Evolutionary conservation across 176 grass and related monocot genomes (phyloP).

Genomic region (Eragrostis curvula): DNA sequence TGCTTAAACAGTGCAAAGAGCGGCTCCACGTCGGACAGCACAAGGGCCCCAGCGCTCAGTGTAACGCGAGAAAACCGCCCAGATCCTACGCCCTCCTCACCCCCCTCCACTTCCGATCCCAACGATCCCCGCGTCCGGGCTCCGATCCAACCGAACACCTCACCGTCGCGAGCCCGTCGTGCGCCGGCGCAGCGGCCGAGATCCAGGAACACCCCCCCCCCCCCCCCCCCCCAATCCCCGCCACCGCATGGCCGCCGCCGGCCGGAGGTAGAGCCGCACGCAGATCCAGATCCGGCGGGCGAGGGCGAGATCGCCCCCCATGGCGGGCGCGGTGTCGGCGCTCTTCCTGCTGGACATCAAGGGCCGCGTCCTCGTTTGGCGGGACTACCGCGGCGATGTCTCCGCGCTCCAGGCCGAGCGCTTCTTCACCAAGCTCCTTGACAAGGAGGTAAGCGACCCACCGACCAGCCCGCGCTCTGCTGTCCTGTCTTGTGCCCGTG

Average conservation of each 20-base stretch:
- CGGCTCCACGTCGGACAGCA: conserved; percentile 21
- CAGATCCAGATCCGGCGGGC: conserved; percentile 59
- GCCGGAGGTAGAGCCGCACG: conserved; percentile 33
- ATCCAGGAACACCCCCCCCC: conserved; percentile 13
- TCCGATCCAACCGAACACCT: conserved; percentile 38
- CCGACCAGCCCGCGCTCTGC: background rate
- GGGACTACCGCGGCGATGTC: conserved; percentile 96
- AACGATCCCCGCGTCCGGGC: conserved; percentile 23
- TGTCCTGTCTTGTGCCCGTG: background rate
- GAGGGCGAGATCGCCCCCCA: conserved; percentile 53
- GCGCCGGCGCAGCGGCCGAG: conserved; percentile 27
- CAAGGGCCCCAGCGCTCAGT: conserved; percentile 21
- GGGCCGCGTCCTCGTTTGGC: conserved; percentile 98
- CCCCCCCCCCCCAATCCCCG: too few species aligned
- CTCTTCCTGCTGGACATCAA: conserved; percentile 99
- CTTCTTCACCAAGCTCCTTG: conserved; percentile 96
- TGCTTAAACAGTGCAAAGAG: background rate
- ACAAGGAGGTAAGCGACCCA: conserved; percentile 74
- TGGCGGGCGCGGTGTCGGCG: conserved; percentile 96
- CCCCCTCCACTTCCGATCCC: conserved; percentile 41
- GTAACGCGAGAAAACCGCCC: conserved; percentile 39
- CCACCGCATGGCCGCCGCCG: conserved; percentile 30
- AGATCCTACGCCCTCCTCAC: conserved; percentile 17
- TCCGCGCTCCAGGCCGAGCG: conserved; percentile 94
- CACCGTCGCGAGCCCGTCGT: conserved; percentile 38